Percentiles rank a stretch among this genome's conserved stretches.
Conservation (phyloP, 441 rosid species). For the Bocquillonia castaneifolia region DNA sequence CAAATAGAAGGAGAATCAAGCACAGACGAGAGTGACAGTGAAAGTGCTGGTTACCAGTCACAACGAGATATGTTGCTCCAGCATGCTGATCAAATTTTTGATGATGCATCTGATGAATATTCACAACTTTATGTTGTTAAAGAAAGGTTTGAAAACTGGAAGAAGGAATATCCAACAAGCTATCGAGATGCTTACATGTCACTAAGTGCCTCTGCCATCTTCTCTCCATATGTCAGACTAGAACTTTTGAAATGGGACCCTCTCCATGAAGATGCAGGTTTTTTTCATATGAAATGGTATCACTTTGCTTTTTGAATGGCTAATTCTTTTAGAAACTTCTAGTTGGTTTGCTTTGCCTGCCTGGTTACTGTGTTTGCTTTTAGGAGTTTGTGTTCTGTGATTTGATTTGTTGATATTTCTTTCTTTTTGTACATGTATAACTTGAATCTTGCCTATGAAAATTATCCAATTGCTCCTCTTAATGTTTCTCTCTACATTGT, state of each 20-base stretch:
- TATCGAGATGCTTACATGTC: constrained; percentile 94
- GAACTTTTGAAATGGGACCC: constrained; percentile 97
- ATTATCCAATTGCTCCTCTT: no score
- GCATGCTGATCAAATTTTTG: constrained; percentile 71
- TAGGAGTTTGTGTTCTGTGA: not conserved
- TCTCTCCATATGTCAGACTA: constrained; percentile 85
- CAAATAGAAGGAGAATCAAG: constrained; percentile 91
- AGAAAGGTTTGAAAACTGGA: constrained; percentile 80
- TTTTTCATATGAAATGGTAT: constrained; percentile 84
- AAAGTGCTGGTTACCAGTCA: constrained; percentile 70
- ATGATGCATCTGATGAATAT: constrained; percentile 89
- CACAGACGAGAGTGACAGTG: constrained; percentile 93
- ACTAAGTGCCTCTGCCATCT: constrained; percentile 70
- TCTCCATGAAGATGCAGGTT: constrained; percentile 66
- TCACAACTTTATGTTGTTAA: constrained; percentile 75
- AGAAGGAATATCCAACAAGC: constrained; percentile 64
- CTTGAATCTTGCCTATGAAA: not conserved
- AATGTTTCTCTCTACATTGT: constrained; percentile 19
- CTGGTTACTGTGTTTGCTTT: not conserved
- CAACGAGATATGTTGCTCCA: constrained; percentile 58
- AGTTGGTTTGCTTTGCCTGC: not conserved
- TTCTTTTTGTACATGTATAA: not conserved
- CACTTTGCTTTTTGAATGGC: not conserved
- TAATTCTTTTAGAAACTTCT: not conserved
- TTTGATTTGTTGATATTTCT: not conserved